Evolutionary conservation across 768 basidiomycete genomes (phyloP).

Genomic region (Boletellus ananas): DNA sequence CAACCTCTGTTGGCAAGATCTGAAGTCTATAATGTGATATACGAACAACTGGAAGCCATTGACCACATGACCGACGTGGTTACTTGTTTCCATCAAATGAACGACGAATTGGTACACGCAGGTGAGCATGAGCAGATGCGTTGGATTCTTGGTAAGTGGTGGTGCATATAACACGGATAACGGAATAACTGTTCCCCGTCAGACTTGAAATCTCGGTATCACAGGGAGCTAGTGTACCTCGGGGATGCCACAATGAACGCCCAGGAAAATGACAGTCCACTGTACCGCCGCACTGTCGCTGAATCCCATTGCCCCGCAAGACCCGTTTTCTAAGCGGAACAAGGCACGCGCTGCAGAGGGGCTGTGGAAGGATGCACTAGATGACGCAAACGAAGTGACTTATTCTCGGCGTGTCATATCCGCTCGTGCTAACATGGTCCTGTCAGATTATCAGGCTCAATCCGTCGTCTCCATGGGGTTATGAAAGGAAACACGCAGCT

Average conservation of each 20-base stretch:
- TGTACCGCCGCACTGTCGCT: constrained; percentile 6
- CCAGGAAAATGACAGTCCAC: neutral
- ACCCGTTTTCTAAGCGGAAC: constrained; percentile 8
- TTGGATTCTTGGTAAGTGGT: constrained; percentile 1
- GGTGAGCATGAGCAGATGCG: neutral
- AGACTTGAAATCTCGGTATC: neutral
- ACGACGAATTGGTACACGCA: neutral
- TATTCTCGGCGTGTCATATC: too few relatives aligned
- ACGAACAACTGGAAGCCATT: neutral
- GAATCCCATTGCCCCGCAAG: neutral
- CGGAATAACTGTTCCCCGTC: neutral
- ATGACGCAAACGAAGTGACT: too few relatives aligned
- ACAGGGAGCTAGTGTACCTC: neutral
- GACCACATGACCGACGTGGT: neutral
- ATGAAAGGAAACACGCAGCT: too few relatives aligned
- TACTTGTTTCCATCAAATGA: neutral
- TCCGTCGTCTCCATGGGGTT: too few relatives aligned
- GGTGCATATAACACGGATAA: neutral
- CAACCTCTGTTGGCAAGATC: neutral
- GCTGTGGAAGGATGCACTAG: too few relatives aligned
- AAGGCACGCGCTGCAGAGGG: neutral
- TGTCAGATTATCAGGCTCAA: too few relatives aligned
- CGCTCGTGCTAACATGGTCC: too few relatives aligned
- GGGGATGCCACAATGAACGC: neutral
- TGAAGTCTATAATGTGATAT: neutral